These are phyloP conservation scores for Vachellia pachyceras DNA, from an alignment of 306 rosid genomes.

Conservation along the genomic window DNA sequence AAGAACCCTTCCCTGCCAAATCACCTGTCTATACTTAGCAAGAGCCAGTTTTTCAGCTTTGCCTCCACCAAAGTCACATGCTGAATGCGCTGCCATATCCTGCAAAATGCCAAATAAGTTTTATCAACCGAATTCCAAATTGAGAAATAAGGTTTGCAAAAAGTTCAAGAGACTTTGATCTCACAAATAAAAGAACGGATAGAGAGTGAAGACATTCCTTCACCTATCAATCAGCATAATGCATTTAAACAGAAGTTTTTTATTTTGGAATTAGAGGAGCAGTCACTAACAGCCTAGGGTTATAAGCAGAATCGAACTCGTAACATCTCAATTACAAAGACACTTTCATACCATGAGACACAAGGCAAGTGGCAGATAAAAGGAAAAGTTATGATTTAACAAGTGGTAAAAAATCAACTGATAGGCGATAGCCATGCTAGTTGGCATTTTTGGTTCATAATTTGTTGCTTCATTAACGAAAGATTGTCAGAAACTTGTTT, in stretches of 20 bases:
- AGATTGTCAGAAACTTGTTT: too few species aligned
- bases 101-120: constrained; percentile 37
- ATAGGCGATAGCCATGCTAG: too few species aligned
- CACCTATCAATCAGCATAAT: neutral
- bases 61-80: constrained; percentile 99
- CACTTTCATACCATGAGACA: too few species aligned
- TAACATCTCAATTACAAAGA: too few species aligned
- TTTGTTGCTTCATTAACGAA: too few species aligned
- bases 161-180: neutral
- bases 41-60: constrained; percentile 89
- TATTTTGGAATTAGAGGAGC: too few species aligned
- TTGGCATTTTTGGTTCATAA: too few species aligned
- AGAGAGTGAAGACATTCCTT: constrained; percentile 16
- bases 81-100: constrained; percentile 99
- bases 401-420: too few species aligned
- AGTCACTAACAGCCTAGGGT: too few species aligned
- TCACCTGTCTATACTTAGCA: constrained; percentile 86
- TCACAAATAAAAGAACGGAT: constrained; percentile 8
- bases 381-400: too few species aligned
- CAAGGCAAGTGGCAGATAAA: too few species aligned
- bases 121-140: constrained; percentile 12
- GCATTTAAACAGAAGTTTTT: neutral
- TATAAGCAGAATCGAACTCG: too few species aligned
- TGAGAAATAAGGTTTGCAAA: neutral
- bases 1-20: constrained; percentile 99